Evolutionary conservation across 1,139 yeast species (phyloP).

Genomic region (Sugiyamaella grinbergsii): DNA sequence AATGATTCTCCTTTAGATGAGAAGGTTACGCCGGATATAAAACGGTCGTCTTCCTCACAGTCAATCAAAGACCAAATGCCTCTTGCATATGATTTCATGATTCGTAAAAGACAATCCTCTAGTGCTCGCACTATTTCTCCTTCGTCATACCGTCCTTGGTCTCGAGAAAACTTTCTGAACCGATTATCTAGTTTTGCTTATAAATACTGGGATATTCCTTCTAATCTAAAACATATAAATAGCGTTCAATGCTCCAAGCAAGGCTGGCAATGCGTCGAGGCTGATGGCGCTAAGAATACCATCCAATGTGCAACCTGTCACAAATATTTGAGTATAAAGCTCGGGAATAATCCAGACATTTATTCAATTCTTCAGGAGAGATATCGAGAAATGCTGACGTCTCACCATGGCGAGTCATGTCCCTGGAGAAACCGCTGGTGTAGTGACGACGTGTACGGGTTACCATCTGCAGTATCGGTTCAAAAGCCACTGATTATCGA

Average conservation of each 20-base stretch:
- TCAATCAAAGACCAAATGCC: slow-evolving; percentile 14
- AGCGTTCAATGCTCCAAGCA: slow-evolving; percentile 28
- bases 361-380: slow-evolving; percentile 20
- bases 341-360: slow-evolving; percentile 25
- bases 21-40: not conserved
- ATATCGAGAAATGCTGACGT: slow-evolving; percentile 21
- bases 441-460: slow-evolving; percentile 23
- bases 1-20: slow-evolving; percentile 8
- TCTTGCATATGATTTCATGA: slow-evolving; percentile 13
- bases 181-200: slow-evolving; percentile 28
- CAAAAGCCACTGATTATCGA: slow-evolving; percentile 20
- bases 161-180: slow-evolving; percentile 27
- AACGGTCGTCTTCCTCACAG: slow-evolving; percentile 5
- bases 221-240: slow-evolving; percentile 18
- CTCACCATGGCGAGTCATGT: slow-evolving; percentile 25
- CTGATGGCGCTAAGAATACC: slow-evolving; percentile 23
- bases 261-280: slow-evolving; percentile 28
- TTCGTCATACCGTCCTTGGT: slow-evolving; percentile 31
- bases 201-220: slow-evolving; percentile 30
- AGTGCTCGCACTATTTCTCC: not conserved
- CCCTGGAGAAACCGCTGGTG: slow-evolving; percentile 28
- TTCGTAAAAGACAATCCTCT: not conserved
- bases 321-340: slow-evolving; percentile 23
- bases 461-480: slow-evolving; percentile 20
- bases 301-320: slow-evolving; percentile 30